Base-by-base conservation (phyloP, 495 filamentous ascomycete genomes). In the Lasiosphaeria miniovina region DNA sequence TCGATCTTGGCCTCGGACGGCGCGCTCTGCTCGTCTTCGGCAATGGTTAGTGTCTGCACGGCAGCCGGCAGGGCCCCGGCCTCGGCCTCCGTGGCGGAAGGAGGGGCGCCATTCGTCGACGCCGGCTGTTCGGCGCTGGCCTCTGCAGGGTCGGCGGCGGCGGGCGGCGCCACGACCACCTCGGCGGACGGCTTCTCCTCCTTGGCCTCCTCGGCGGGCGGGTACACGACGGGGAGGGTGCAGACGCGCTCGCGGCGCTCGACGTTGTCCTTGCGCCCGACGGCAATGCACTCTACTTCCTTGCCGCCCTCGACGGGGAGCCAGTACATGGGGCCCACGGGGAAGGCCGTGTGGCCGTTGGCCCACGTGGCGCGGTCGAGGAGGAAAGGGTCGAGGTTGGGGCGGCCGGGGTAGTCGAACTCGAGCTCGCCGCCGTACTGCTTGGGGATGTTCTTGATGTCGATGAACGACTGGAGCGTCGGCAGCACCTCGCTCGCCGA, bases 371-470 rank as follows among this genome's bases (percentile, higher is more conserved):
- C 72, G n/a, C 79, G 59, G 36, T 80, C 75, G 17, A 74, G 69
- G 38, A 82, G 81, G 9, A 74, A 69, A 6, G 86, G 85, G 61
- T 96, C 91, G 17, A 89, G 71, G 54, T 82, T 77, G 11, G 90
- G 90, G 73, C 84, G 75, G 57, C 88, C 83, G 53, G 88, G 88
- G 73, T 86, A 95, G 60, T 86, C 68, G 76, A 88, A 96, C 40
- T 94, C 87, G 4, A 96, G 81, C 52, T 89, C 81, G 35, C 91
- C 91, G 52, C 91, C 91, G 65, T 93, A 96, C 65, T 85, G 83
- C 73, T 88, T 89, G 11, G 91, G 91, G 50, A 96, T 90, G 67
- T 90, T 87, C 54, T 80, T 76, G 0, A 82, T 74, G n/a, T 94
- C 87, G 75, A 96, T 91, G 76, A 92, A 96, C 34, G 82, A 75